Evolutionary conservation across 2,329 filamentous ascomycete species (phyloP), one percentile per base, ranked within the genome.

Genomic region (Talaromyces marneffei): DNA sequence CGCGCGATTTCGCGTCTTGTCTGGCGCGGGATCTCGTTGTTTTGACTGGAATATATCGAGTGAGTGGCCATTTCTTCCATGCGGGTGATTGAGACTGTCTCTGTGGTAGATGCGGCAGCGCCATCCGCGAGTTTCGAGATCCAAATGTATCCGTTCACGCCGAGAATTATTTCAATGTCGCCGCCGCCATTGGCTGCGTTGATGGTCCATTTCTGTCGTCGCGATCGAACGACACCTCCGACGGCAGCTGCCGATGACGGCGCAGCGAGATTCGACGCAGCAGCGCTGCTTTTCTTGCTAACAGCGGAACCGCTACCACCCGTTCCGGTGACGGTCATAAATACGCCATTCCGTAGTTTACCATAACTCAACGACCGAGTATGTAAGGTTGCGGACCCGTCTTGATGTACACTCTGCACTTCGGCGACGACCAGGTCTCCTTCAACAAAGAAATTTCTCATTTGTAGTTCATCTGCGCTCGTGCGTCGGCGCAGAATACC

Each of bases 91-190:
- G 83, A 82, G 9, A 79, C 85, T 71, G 80, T 81, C 59, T 78
- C 79, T 8, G 72, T 74, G n/a, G 79, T 77, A 46, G 82, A 2
- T n/a, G 69, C 74, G 14, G 68, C 72, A 59, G 66, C 69, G 55
- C 76, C 83, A 66, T 90, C 87, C 7, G 89, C 79, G 69, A 96
- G 91, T 78, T 91, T 92, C 75, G 88, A 87, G 70, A 97, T 92
- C 89, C 91, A 99, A 62, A 97, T 92, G 73, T 95, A 97, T 0
- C 94, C 94, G 70, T 99, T 99, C 40, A 99, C 94, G 2, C 94
- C 94, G 0, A 99, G 81, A 57, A 96, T 84, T 7, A 97, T 86
- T 71, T 97, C 91, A 29, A 99, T 84, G 53, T 86, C 85, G 65
- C 76, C 76, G 20, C 75, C 77, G 1, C 78, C 79, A 35, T 78